Evolutionary conservation across 2,329 filamentous ascomycete species (phyloP).

Genomic region (Lithohypha guttulata): DNA sequence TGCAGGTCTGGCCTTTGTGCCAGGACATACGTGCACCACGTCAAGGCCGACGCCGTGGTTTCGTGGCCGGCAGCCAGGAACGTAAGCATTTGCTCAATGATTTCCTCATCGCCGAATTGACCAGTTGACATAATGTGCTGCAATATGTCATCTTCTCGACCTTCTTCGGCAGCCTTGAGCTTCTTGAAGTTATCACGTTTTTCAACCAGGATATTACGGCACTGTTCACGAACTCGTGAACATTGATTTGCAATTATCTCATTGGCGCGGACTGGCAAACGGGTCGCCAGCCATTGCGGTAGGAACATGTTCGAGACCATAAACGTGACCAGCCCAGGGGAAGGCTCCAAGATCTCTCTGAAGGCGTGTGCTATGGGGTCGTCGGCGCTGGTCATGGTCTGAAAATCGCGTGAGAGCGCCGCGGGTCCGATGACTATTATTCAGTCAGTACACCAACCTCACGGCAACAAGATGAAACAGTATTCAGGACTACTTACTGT

Average conservation of each 20-base stretch:
- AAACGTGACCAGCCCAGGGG: slow-evolving; percentile 33
- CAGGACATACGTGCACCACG: slow-evolving; percentile 66
- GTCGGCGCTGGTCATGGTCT: slow-evolving; percentile 38
- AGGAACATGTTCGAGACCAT: slow-evolving; percentile 37
- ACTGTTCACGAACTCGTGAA: slow-evolving; percentile 25
- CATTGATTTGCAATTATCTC: slow-evolving; percentile 25
- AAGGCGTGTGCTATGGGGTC: slow-evolving; percentile 46
- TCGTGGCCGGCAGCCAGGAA: slow-evolving; percentile 53
- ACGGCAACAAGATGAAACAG: too few species aligned
- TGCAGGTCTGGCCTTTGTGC: slow-evolving; percentile 56
- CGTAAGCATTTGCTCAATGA: slow-evolving; percentile 34
- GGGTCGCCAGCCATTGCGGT: slow-evolving; percentile 39
- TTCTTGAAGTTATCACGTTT: slow-evolving; percentile 23
- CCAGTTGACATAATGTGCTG: slow-evolving; percentile 30
- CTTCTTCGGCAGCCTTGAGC: slow-evolving; percentile 1
- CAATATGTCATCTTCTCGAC: slow-evolving; percentile 22
- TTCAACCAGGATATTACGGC: slow-evolving; percentile 28
- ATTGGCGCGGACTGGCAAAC: slow-evolving; percentile 33
- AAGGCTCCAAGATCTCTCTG: slow-evolving; percentile 39
- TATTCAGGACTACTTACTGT: too few species aligned
- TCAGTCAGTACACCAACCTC: too few species aligned
- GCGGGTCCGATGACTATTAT: slow-evolving; percentile 49
- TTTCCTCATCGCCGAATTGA: slow-evolving; percentile 29
- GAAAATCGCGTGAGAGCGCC: slow-evolving; percentile 48
- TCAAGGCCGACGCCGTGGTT: slow-evolving; percentile 64